Conservation (phyloP, 768 basidiomycete species). For the Leccinum pellstonianum region DNA sequence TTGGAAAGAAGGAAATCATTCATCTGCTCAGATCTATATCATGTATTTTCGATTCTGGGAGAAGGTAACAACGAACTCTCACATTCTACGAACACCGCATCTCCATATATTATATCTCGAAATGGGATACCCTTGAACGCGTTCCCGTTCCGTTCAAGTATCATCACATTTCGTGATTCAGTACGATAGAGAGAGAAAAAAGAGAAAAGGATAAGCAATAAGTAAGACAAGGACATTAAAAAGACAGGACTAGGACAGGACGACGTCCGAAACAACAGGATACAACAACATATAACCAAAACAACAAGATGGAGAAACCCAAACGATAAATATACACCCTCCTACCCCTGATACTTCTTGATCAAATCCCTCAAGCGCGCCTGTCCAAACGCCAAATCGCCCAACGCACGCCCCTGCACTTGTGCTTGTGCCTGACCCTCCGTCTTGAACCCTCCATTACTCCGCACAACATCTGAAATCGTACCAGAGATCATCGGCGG, state of each 20-base stretch:
- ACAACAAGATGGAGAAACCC: neutral
- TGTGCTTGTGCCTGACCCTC: neutral
- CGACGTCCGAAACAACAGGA: neutral
- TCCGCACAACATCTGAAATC: conserved; percentile 18
- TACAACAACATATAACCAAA: neutral
- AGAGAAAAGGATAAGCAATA: neutral
- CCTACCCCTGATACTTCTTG: conserved; percentile 70
- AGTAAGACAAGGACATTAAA: neutral
- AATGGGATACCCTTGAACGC: neutral
- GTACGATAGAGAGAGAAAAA: neutral
- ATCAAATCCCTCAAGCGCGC: conserved; percentile 75
- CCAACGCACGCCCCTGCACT: conserved; percentile 21
- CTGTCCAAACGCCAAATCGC: conserved; percentile 72
- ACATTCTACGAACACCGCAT: neutral
- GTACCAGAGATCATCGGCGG: conserved; percentile 39
- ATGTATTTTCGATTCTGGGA: neutral
- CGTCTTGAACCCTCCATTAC: neutral
- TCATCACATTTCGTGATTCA: neutral
- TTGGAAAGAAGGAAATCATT: neutral
- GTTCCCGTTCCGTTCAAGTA: too few relatives aligned
- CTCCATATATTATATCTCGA: neutral
- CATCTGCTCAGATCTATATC: neutral
- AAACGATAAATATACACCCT: neutral
- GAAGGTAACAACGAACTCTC: neutral
- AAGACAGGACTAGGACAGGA: neutral